Percentiles rank a stretch among this genome's conserved stretches.
Evolutionary conservation across 495 filamentous ascomycete species (phyloP).

Genomic region (Umbilicaria muhlenbergii): DNA sequence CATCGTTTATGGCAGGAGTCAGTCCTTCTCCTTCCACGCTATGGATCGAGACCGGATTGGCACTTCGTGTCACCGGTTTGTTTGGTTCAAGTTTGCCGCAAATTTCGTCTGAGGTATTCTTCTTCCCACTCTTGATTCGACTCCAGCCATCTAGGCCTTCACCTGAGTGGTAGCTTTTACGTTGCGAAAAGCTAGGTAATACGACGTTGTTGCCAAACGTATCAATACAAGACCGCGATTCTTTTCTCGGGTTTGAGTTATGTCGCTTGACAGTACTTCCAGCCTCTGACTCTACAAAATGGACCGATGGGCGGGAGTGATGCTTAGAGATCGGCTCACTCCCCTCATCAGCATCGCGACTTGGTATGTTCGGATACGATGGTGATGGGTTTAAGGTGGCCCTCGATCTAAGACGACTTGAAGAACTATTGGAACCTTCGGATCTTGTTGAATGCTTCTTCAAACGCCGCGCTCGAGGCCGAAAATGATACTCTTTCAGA

Average conservation of each 20-base stretch:
- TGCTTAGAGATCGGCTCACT: neutral
- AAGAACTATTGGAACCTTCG: neutral
- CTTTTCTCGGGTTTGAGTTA: neutral
- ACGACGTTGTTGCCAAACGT: conserved; percentile 15
- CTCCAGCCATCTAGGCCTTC: conserved; percentile 45
- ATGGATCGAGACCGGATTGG: no score
- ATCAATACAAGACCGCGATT: neutral
- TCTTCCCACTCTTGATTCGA: conserved; percentile 45
- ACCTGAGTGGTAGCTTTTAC: conserved; percentile 1
- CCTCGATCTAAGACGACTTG: conserved; percentile 1
- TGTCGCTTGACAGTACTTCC: neutral
- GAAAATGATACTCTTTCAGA: conserved; percentile 48
- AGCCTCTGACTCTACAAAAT: neutral
- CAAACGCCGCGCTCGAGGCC: conserved; percentile 25
- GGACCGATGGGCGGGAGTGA: neutral
- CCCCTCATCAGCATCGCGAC: no score
- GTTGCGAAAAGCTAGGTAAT: conserved; percentile 20
- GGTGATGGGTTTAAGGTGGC: neutral
- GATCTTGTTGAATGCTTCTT: neutral
- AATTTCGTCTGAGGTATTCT: neutral
- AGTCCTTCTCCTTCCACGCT: no score
- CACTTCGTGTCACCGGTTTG: no score
- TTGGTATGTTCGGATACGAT: no score
- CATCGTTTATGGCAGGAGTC: no score
- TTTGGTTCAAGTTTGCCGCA: no score